Evolutionary conservation across 768 basidiomycete species (phyloP).

Genomic region (Phallus indusiatus): DNA sequence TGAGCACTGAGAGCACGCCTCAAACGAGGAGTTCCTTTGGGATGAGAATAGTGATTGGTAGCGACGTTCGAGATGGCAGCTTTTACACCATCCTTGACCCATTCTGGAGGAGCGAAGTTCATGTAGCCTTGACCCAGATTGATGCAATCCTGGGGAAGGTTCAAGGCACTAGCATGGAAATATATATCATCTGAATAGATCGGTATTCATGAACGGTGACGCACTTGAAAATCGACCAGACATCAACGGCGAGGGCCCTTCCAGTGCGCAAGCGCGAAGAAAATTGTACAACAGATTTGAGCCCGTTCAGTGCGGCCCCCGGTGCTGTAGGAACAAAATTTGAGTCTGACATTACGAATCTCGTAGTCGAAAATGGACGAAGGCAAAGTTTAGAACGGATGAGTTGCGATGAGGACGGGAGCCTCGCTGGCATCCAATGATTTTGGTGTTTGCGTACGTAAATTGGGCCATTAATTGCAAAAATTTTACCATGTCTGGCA

Average conservation of each 20-base stretch:
- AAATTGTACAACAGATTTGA: conserved; percentile 43
- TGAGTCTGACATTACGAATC: neutral
- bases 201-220: conserved; percentile 13
- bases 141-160: conserved; percentile 85
- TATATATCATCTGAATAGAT: conserved; percentile 2
- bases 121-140: conserved; percentile 95
- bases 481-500: no score
- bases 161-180: conserved; percentile 59
- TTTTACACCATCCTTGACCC: conserved; percentile 67
- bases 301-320: neutral
- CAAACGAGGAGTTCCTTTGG: conserved; percentile 79
- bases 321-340: neutral
- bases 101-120: conserved; percentile 81
- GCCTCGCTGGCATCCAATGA: no score
- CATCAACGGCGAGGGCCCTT: conserved; percentile 70
- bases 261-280: conserved; percentile 68
- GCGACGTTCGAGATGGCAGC: conserved; percentile 53
- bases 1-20: conserved; percentile 78
- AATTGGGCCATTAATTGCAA: no score
- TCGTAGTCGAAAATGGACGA: no score
- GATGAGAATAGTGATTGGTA: conserved; percentile 85
- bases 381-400: no score
- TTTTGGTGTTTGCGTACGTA: no score
- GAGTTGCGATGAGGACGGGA: no score
- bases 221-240: conserved; percentile 89